Conservation (phyloP, 768 basidiomycete species). For the Boletus subcaerulescens region DNA sequence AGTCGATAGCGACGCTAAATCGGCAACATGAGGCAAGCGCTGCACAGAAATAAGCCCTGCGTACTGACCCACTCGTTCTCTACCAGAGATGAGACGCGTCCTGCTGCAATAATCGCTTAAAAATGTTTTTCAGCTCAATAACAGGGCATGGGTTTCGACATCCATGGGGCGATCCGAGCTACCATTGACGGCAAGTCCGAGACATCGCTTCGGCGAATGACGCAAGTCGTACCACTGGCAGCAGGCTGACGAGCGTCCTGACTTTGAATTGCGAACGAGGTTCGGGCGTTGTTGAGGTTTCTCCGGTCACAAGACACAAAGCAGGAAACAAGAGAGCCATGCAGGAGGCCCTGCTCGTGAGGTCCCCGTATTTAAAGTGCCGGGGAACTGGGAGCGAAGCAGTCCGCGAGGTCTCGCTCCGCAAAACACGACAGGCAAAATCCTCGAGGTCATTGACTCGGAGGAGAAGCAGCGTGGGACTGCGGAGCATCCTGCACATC, state of each 20-base stretch:
- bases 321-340: constrained; percentile 25
- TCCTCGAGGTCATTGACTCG: constrained; percentile 17
- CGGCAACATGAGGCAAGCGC: constrained; percentile 2
- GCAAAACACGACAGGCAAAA: constrained; percentile 16
- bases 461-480: constrained; percentile 17
- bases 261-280: constrained; percentile 31
- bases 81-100: constrained; percentile 4
- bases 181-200: constrained; percentile 17
- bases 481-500: constrained; percentile 19
- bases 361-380: constrained; percentile 26
- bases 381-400: constrained; percentile 15
- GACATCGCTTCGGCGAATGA: constrained; percentile 9
- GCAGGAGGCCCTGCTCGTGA: constrained; percentile 13
- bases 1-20: constrained; percentile 7
- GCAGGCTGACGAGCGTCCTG: constrained; percentile 20
- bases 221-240: constrained; percentile 13
- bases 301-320: constrained; percentile 21
- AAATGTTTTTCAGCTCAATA: constrained; percentile 17
- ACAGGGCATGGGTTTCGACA: constrained; percentile 12
- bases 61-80: constrained; percentile 15
- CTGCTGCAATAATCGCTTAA: constrained; percentile 14
- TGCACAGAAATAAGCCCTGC: constrained; percentile 20
- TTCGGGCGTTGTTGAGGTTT: constrained; percentile 23
- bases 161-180: constrained; percentile 10
- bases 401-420: constrained; percentile 18